Conservation (phyloP, 257 asterid species). For the Knoxia roxburghii region DNA sequence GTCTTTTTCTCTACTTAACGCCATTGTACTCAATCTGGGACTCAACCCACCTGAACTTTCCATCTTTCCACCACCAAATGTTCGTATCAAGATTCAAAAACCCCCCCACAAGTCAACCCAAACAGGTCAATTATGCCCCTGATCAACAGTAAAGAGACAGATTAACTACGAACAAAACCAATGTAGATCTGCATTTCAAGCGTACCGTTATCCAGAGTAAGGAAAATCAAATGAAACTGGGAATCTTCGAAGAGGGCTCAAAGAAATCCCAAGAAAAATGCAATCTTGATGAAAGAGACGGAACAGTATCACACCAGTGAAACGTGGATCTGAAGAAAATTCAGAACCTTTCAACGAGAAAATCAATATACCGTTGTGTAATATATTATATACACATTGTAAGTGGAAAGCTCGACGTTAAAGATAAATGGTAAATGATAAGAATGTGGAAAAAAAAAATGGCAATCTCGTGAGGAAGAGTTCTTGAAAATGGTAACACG, state of each 20-base stretch:
- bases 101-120: background rate
- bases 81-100: background rate
- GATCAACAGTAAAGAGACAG: background rate
- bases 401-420: background rate
- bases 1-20: constrained; percentile 30
- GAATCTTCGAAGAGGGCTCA: background rate
- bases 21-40: constrained; percentile 38
- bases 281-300: background rate
- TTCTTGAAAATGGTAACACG: background rate
- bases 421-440: constrained; percentile 4
- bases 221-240: background rate
- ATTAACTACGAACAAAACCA: constrained; percentile 1
- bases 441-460: background rate
- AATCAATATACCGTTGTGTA: background rate
- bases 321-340: constrained; percentile 5
- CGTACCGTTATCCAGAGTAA: background rate
- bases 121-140: background rate
- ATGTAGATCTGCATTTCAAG: constrained; percentile 19
- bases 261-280: background rate
- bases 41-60: constrained; percentile 46
- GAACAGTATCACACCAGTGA: background rate
- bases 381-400: background rate
- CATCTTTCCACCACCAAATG: constrained; percentile 29
- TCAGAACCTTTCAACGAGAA: background rate
- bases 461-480: constrained; percentile 10